Evolutionary conservation across 192 early-diverging fungal genomes (phyloP).

Genomic region (Linderina pennispora): DNA sequence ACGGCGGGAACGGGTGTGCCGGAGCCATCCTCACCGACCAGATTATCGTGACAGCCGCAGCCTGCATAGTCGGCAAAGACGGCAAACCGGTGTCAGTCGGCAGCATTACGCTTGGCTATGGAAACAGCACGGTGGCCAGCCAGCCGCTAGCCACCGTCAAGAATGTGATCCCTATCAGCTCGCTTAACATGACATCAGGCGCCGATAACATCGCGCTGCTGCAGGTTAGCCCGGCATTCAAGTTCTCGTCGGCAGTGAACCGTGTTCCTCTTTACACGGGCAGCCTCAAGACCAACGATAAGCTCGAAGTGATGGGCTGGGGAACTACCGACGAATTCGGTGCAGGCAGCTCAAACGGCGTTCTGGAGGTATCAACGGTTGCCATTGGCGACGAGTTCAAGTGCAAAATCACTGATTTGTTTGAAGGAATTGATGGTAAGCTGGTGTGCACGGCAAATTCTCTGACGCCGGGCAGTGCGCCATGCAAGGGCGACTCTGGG

Average conservation of each 20-base stretch:
- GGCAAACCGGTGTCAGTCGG: background rate
- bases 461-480: slow-evolving; percentile 16
- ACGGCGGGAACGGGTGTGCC: background rate
- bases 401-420: background rate
- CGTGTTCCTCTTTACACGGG: background rate
- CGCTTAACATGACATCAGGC: background rate
- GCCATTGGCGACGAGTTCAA: background rate
- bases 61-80: background rate
- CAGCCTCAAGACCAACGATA: background rate
- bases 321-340: background rate
- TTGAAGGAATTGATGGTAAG: slow-evolving; percentile 6
- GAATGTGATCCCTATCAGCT: background rate
- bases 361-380: background rate
- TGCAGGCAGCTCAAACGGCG: background rate
- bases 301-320: background rate
- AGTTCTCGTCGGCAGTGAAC: background rate
- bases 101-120: background rate
- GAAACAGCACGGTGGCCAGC: background rate
- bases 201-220: background rate
- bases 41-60: background rate
- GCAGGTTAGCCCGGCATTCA: background rate
- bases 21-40: background rate
- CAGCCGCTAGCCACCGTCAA: background rate
- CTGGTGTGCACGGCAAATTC: slow-evolving; percentile 31
- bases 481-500: slow-evolving; percentile 33